These are phyloP conservation scores for Kwoniella shivajii DNA, from an alignment of 1,284 basidiomycete genomes.

Conservation along the genomic window DNA sequence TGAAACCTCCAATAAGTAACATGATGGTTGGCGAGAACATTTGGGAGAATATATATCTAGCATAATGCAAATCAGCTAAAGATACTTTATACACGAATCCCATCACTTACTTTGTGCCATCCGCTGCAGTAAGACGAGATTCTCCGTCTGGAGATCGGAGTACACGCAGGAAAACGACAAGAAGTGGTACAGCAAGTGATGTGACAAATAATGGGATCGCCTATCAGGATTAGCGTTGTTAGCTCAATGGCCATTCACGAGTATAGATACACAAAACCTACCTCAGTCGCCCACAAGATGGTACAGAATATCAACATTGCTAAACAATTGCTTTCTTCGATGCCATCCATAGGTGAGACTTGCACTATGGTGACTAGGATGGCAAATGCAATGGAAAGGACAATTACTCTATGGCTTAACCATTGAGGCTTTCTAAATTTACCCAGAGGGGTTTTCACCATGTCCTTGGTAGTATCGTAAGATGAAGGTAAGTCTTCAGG, in stretches of 20 bases:
- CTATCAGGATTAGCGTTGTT: conserved; percentile 53
- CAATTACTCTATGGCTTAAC: conserved; percentile 67
- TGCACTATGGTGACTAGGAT: conserved; percentile 67
- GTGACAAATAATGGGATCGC: conserved; percentile 97
- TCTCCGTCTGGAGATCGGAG: conserved; percentile 67
- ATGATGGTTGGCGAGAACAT: conserved; percentile 74
- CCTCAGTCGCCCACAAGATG: conserved; percentile 95
- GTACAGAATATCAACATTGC: conserved; percentile 86
- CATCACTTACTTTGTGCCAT: conserved; percentile 80
- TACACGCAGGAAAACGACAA: conserved; percentile 87
- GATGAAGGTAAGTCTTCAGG: conserved; percentile 59
- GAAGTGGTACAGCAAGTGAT: conserved; percentile 81
- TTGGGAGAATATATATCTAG: conserved; percentile 61
- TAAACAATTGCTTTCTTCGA: conserved; percentile 86
- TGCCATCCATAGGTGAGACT: conserved; percentile 63
- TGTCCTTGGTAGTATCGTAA: conserved; percentile 53
- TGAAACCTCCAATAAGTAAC: conserved; percentile 97
- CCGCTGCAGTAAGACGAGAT: conserved; percentile 63
- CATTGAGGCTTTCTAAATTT: conserved; percentile 57
- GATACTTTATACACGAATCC: neutral
- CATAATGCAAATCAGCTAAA: conserved; percentile 1
- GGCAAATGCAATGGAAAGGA: conserved; percentile 62
- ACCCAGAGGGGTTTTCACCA: conserved; percentile 65
- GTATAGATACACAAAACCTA: conserved; percentile 46
- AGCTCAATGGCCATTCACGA: neutral